Base-by-base conservation (phyloP, 768 basidiomycete species). In the Collybia sordida region DNA sequence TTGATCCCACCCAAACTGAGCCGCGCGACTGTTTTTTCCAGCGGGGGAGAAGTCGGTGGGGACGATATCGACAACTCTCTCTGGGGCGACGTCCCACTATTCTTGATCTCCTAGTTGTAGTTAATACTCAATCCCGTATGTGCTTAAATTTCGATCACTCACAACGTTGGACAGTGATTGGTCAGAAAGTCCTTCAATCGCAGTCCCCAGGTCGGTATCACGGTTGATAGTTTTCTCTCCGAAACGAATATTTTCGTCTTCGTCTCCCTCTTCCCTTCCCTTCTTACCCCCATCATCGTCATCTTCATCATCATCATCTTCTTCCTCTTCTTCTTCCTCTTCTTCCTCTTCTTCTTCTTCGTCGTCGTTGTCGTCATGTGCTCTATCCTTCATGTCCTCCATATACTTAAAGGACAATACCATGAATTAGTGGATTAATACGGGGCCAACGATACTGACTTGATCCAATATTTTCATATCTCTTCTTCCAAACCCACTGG, bases 401-500 rank as follows among this genome's bases (percentile, higher is more conserved):
- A 88, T 85, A 59, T 89, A 91, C 87, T 90, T 34, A 58, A 55
- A 50, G 64, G 53, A 27, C 45, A 23, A 59, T 15, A 51, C 25
- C 43, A 55, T 59, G 47, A 55, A 44, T 50, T 45, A 55, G 55
- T 27, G 51, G 51, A 27, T 60, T 53, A 42, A 44, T 57, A 59
- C 45, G 64, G 59, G 46, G 64, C 51, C 52, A 53, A 46, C 17
- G 45, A 43, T 60, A 66, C 81, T 61, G 52, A 95, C 95, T 75
- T 93, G 85, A 68, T 94, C 92, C 48, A 98, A 71, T 36, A 80
- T 70, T 61, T 84, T 82, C 77, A 90, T 83, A 62, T 96, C 87
- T 60, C 86, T 86, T 57, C 86, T 78, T 52, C 84, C 85, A 68
- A 96, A 98, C 21, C 96, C 96, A 72, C 93, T 96, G 2, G 97